Evolutionary conservation across 2,329 filamentous ascomycete species (phyloP).

Genomic region (Curvularia spicifera): DNA sequence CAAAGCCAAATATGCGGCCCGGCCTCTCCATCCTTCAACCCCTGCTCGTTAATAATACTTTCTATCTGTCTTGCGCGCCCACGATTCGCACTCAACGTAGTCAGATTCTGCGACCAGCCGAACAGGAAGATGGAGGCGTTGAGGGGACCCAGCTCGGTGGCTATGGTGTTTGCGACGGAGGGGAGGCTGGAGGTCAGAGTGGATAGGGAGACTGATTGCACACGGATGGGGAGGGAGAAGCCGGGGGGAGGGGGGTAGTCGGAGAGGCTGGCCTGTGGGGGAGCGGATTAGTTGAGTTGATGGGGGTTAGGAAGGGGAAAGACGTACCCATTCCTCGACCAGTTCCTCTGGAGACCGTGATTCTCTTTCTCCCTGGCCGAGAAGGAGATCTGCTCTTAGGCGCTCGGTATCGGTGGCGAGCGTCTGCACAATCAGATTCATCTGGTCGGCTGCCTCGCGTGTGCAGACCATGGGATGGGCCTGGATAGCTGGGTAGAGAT

Average conservation of each 20-base stretch:
- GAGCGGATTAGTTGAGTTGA: neutral
- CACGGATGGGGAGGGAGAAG: slow-evolving; percentile 67
- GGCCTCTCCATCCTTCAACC: slow-evolving; percentile 57
- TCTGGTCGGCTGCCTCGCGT: slow-evolving; percentile 67
- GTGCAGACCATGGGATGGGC: slow-evolving; percentile 68
- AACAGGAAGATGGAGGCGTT: slow-evolving; percentile 75
- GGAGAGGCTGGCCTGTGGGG: slow-evolving; percentile 50
- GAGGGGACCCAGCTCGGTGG: slow-evolving; percentile 61
- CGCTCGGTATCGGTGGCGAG: slow-evolving; percentile 54
- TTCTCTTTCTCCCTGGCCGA: slow-evolving; percentile 53
- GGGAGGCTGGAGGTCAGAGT: slow-evolving; percentile 50
- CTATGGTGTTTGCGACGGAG: slow-evolving; percentile 53
- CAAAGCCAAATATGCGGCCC: slow-evolving; percentile 71
- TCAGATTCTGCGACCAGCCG: slow-evolving; percentile 69
- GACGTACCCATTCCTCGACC: slow-evolving; percentile 29
- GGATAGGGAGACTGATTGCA: slow-evolving; percentile 58
- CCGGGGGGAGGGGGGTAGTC: slow-evolving; percentile 60
- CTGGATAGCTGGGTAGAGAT: slow-evolving; percentile 68
- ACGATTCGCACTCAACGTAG: slow-evolving; percentile 75
- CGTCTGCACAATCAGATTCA: slow-evolving; percentile 55
- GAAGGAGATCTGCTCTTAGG: slow-evolving; percentile 63
- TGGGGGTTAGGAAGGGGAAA: too few species aligned
- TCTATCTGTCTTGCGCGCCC: slow-evolving; percentile 72
- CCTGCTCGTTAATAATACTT: slow-evolving; percentile 60
- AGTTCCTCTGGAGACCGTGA: slow-evolving; percentile 23